phyloP scores from a whole-genome alignment of 805 yeast species.

The Ogataea thermomethanolica region DNA sequence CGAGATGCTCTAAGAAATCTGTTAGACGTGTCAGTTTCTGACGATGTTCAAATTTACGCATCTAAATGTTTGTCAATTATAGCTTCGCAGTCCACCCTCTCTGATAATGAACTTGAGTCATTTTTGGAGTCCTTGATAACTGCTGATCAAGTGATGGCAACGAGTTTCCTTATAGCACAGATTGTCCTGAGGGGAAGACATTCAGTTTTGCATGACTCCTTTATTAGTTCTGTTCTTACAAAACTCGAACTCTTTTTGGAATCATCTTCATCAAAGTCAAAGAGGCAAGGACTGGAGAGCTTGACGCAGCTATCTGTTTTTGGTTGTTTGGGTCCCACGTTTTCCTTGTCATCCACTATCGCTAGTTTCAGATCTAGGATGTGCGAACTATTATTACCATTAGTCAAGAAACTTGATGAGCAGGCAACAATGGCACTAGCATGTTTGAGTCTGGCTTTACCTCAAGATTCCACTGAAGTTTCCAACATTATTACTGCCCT shows the following conservation, averaged over 20 bases:
- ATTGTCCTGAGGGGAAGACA: conserved; percentile 34
- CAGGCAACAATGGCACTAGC: conserved; percentile 55
- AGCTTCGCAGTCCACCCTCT: conserved; percentile 35
- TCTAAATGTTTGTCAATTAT: conserved; percentile 30
- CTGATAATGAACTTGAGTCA: conserved; percentile 12
- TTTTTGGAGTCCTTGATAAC: conserved; percentile 11
- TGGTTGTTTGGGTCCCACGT: conserved; percentile 42
- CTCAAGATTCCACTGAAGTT: conserved; percentile 22
- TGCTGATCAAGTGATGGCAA: conserved; percentile 26
- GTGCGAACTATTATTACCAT: conserved; percentile 31
- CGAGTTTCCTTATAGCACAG: conserved; percentile 48
- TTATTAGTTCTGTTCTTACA: conserved; percentile 12
- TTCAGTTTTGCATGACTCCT: conserved; percentile 12
- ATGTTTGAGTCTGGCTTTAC: conserved; percentile 42
- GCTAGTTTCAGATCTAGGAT: conserved; percentile 25
- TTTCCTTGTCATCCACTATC: conserved; percentile 20
- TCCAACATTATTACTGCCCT: conserved; percentile 40
- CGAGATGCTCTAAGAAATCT: conserved; percentile 14
- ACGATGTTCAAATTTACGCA: conserved; percentile 21
- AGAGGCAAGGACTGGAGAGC: conserved; percentile 35
- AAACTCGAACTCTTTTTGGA: conserved; percentile 25
- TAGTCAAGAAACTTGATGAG: conserved; percentile 57
- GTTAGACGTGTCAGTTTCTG: conserved; percentile 21
- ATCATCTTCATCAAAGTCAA: conserved; percentile 19
- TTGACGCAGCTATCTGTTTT: conserved; percentile 43